Conservation (phyloP, 371 early-diverging fungal genomes). For the Rhizomucor miehei region DNA sequence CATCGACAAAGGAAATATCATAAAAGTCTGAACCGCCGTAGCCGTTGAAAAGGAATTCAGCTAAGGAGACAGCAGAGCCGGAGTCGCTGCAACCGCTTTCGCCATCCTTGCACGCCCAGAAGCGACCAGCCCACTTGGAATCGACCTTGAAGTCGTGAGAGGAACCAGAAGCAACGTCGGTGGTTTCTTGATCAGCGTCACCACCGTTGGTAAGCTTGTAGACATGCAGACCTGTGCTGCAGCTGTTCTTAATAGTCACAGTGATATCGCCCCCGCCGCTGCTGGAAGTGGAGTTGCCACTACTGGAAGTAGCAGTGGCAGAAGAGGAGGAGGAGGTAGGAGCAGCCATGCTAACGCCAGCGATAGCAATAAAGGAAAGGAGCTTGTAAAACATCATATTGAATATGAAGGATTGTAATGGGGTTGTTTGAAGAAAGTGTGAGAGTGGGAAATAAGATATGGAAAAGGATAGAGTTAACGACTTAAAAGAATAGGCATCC, state of each 20-base stretch:
- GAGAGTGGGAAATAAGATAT: too few relatives aligned
- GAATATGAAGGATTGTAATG: conserved; percentile 9
- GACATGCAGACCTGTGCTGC: conserved; percentile 21
- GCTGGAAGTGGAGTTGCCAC: conserved; percentile 1
- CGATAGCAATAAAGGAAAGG: conserved; percentile 12
- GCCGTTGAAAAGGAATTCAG: conserved; percentile 35
- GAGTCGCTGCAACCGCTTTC: conserved; percentile 21
- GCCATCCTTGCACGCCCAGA: conserved; percentile 35
- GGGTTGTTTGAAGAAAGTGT: neutral
- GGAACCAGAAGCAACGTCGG: conserved; percentile 14
- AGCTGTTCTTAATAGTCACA: conserved; percentile 40
- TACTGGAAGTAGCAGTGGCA: neutral
- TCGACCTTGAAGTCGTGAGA: conserved; percentile 17
- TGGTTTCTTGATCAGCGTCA: conserved; percentile 1
- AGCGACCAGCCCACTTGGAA: conserved; percentile 33
- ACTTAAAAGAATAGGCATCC: too few relatives aligned
- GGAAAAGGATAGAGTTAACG: too few relatives aligned
- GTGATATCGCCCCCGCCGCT: conserved; percentile 13
- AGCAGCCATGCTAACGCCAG: conserved; percentile 25
- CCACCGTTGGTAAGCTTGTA: conserved; percentile 32
- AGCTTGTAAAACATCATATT: conserved; percentile 18
- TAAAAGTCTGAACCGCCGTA: conserved; percentile 23
- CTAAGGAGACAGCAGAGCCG: conserved; percentile 29
- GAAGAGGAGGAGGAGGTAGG: conserved; percentile 9
- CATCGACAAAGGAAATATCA: conserved; percentile 42